Evolutionary conservation across 2,329 filamentous ascomycete species (phyloP), one percentile per base, ranked within the genome.

Genomic region (Camillea tinctor): DNA sequence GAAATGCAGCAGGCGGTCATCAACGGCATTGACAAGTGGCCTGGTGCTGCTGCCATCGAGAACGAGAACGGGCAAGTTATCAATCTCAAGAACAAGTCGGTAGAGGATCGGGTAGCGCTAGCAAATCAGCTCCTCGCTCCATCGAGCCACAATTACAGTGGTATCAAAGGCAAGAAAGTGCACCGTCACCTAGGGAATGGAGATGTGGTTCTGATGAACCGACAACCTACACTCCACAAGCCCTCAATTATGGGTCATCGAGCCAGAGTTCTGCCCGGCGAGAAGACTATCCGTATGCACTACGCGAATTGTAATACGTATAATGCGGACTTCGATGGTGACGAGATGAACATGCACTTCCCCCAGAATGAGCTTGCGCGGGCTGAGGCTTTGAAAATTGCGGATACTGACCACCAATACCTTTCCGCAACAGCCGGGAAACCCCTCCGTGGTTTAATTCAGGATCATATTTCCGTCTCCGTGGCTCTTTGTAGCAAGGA

Each of bases 321-420:
- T 82, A 99, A 99, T 70, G 95, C 95, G 30, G 95, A 99, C 82
- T 99, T 99, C 72, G 96, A 99, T 72, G 95, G 95, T 75, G 95
- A 99, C 73, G 95, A 99, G 76, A 99, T 99, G 95, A 99, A 99
- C 75, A 96, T 99, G 93, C 95, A 99, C 77, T 98, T 99, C 72
- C 95, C 95, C 1, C 95, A 99, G 70, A 98, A 97, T 68, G 96
- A 98, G 73, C 83, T 98, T 65, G 95, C 95, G 17, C 85, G 95
- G 68, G 91, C 94, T 1, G 95, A 99, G 78, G 95, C 95, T 1
- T 84, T 96, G 67, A 91, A 93, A 67, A 89, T 99, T 69, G 95
- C 95, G 44, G 94, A 98, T 73, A 97, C 95, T 2, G 94, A 99
- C 73, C 93, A 97, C 72, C 95, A 99, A 71, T 99, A 99, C 73